Evolutionary conservation across 164 flowering plant species (phyloP), one percentile per base, ranked within the genome.

Genomic region (Magnolia sinica): DNA sequence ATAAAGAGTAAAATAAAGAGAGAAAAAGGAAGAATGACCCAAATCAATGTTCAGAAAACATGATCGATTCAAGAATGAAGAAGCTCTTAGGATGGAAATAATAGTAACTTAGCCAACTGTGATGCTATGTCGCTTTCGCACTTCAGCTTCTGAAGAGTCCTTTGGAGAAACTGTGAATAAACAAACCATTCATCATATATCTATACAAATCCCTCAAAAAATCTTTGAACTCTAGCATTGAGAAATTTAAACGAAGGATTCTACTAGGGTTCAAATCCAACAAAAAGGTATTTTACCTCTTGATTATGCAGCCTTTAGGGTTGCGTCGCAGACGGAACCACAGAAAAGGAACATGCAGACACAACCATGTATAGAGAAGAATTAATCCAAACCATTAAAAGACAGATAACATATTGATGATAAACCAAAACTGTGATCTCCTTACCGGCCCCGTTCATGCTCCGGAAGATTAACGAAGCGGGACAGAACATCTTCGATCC

Each of bases 401-500:
- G 3, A 20, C 0, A 50, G 10, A 11, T 8, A 67, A 23, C 29
- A 27, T 75, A n/a, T 6, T 8, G 13, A 70, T 37, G 50, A 18
- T 13, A 70, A 37, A 63, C 8, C 6, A 20, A 20, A 55, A 51
- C 20, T 22, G 7, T 1, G 52, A 49, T 72, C 64, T 18, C 14
- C 74, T 24, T 85, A 88, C 90, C 87, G 78, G 85, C 89, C 91
- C 76, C 87, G 78, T n/a, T 88, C 91, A 68, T 83, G 86, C 55
- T 88, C 89, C 4, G 86, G 82, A 24, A 87, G 87, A 82, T 83
- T 82, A 8, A 85, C 73, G 37, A 81, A 88, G n/a, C 89, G 86
- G 5, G 81, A 68, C n/a, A 88, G 74, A 6, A 88, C 91, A 58
- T 88, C 91, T 81, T 88, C 89, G 65, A 87, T 83, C 78, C 91